A percentile compares a stretch with the other conserved stretches of the same genome.
phyloP scores from a whole-genome alignment of 306 rosid species.

The Herpetospermum pedunculosum region DNA sequence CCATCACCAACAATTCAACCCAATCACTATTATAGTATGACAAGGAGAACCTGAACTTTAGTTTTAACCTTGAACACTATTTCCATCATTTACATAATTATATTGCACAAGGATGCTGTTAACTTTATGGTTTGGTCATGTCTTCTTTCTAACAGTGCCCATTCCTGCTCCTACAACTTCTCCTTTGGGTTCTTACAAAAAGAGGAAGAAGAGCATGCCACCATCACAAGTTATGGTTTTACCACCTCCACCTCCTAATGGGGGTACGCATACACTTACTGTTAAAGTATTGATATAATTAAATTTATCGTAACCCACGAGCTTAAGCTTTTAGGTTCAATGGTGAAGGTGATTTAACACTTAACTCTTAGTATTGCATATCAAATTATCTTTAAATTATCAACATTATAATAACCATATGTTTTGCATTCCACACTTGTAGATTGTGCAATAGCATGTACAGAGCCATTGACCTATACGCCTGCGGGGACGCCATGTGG shows the following conservation, averaged over 20 bases:
- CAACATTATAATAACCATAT: neutral
- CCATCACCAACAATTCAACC: conserved; percentile 38
- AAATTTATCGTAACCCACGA: too few species aligned
- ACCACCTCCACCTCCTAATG: conserved; percentile 92
- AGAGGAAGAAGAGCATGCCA: conserved; percentile 46
- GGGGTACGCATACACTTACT: conserved; percentile 39
- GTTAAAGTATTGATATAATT: too few species aligned
- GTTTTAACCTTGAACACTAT: conserved; percentile 6
- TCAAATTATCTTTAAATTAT: neutral
- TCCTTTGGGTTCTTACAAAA: conserved; percentile 42
- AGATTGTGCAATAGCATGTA: conserved; percentile 73
- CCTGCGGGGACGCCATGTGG: conserved; percentile 79
- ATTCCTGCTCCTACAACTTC: conserved; percentile 45
- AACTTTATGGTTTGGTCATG: conserved; percentile 13
- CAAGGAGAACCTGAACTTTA: conserved; percentile 9
- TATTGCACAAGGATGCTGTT: neutral
- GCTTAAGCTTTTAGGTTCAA: too few species aligned
- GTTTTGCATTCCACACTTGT: conserved; percentile 18
- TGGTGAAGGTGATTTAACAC: too few species aligned
- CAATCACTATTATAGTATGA: conserved; percentile 39
- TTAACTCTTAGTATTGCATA: conserved; percentile 1
- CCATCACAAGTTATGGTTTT: conserved; percentile 46
- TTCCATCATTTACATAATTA: neutral
- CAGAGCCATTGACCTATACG: conserved; percentile 75
- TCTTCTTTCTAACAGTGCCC: conserved; percentile 39